Evolutionary conservation across 176 grass and related monocot genomes (phyloP).

Genomic region (Oryza nivara): DNA sequence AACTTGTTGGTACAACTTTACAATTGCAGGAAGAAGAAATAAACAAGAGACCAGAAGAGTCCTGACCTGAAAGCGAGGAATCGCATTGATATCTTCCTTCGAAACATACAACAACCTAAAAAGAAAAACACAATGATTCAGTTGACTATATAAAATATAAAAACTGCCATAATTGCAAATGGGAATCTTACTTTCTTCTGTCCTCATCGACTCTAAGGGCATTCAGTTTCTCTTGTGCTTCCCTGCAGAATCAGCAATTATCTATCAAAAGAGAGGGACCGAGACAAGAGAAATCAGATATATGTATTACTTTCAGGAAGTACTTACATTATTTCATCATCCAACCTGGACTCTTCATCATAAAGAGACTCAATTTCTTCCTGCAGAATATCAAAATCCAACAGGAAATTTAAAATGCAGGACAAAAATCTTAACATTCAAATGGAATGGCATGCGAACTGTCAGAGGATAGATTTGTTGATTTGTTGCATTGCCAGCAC

Average conservation of each 20-base stretch:
- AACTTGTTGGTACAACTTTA: conserved; percentile 33
- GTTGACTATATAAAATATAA: conserved; percentile 20
- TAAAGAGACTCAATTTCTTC: conserved; percentile 61
- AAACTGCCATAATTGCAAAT: conserved; percentile 15
- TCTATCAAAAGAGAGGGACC: conserved; percentile 10
- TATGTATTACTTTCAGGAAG: conserved; percentile 14
- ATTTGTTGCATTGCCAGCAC: conserved; percentile 14
- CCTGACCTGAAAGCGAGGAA: conserved; percentile 75
- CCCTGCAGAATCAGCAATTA: conserved; percentile 61
- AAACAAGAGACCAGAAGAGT: conserved; percentile 3
- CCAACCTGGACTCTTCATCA: conserved; percentile 65
- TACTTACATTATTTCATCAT: conserved; percentile 76
- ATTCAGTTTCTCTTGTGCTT: conserved; percentile 70
- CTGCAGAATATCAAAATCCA: conserved; percentile 49
- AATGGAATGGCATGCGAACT: conserved; percentile 7
- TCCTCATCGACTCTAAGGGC: conserved; percentile 52
- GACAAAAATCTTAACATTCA: conserved; percentile 12
- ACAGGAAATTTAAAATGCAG: conserved; percentile 9
- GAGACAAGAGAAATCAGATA: background rate
- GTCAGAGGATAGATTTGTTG: background rate
- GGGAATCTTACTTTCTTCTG: conserved; percentile 66
- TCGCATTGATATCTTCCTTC: conserved; percentile 72
- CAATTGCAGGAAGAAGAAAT: conserved; percentile 32
- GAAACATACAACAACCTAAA: conserved; percentile 72
- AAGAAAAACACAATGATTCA: conserved; percentile 29